Evolutionary conservation across 2,329 filamentous ascomycete genomes (phyloP), one percentile per base, ranked within the genome.

Genomic region (Cercospora beticola): DNA sequence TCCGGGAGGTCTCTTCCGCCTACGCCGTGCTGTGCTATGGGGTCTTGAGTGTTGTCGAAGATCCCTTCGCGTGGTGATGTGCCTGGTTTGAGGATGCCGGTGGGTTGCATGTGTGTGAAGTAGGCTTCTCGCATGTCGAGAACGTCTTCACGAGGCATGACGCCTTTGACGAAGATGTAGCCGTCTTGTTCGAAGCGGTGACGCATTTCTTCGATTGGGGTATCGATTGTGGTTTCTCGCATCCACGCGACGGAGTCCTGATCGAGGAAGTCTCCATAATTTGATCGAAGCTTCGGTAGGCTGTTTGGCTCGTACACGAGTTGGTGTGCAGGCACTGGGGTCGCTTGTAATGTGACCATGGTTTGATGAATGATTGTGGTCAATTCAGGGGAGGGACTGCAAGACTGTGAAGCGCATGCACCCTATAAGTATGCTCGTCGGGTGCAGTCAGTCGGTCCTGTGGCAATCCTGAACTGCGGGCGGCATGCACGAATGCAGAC

Each of bases 61-160:
- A 82, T 81, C 4, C 82, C 82, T 12, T 82, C 79, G 3, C 79
- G 75, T 0, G 81, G 76, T 14, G 74, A 75, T 1, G 79, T 80
- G 18, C 76, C 76, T 1, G 81, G 80, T 30, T 78, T 76, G 21
- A 83, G 76, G 6, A 83, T 75, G 2, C 79, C 79, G 6, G 79
- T 82, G 10, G 78, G 75, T 5, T 74, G 69, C 61, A 83, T 76
- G 33, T 80, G 76, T 28, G 71, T 62, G 71, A 84, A 40, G 16
- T 40, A 40, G 36, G 36, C 36, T 40, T 40, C 36, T 16, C 36
- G 16, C 36, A 40, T 40, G 16, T 40, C 36, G 36, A 40, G 36
- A n/a, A 40, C 36, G 16, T 40, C 36, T 40, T 40, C 36, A n/a
- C 36, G 36, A 4, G 36, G 36, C 36, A 40, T 40, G 16, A 40